Conservation (phyloP, 768 basidiomycete genomes). For the Leucocoprinus birnbaumii region DNA sequence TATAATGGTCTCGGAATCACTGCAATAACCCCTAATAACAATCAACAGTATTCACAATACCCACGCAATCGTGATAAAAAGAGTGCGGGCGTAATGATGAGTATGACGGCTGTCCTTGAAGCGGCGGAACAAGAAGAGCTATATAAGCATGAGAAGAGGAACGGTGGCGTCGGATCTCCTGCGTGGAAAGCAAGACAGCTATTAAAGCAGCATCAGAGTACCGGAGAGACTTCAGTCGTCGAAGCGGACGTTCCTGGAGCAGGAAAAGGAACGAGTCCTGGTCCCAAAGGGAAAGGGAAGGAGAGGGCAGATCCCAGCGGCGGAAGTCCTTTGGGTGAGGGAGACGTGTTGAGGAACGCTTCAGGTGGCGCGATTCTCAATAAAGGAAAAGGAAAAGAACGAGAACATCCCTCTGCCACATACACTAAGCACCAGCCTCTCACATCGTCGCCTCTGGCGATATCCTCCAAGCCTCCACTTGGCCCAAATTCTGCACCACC, state of each 20-base stretch:
- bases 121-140: conserved; percentile 42
- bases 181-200: conserved; percentile 4
- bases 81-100: conserved; percentile 38
- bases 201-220: conserved; percentile 1
- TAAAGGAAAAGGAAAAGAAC: conserved; percentile 17
- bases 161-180: neutral
- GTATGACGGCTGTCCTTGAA: conserved; percentile 51
- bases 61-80: conserved; percentile 5
- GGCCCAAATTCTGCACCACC: neutral
- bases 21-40: neutral
- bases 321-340: neutral
- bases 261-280: neutral
- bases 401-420: neutral
- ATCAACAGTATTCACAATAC: conserved; percentile 6
- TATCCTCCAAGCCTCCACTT: conserved; percentile 5
- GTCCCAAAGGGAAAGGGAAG: conserved; percentile 15
- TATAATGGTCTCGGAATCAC: conserved; percentile 1
- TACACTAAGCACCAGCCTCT: conserved; percentile 9
- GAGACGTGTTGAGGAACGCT: neutral
- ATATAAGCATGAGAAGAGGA: conserved; percentile 1
- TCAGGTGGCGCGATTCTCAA: neutral
- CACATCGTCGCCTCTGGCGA: conserved; percentile 6
- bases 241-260: neutral
- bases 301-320: conserved; percentile 11
- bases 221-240: neutral